Conservation (phyloP, 1,284 basidiomycete genomes). For the Pyrrhoderma noxium region DNA sequence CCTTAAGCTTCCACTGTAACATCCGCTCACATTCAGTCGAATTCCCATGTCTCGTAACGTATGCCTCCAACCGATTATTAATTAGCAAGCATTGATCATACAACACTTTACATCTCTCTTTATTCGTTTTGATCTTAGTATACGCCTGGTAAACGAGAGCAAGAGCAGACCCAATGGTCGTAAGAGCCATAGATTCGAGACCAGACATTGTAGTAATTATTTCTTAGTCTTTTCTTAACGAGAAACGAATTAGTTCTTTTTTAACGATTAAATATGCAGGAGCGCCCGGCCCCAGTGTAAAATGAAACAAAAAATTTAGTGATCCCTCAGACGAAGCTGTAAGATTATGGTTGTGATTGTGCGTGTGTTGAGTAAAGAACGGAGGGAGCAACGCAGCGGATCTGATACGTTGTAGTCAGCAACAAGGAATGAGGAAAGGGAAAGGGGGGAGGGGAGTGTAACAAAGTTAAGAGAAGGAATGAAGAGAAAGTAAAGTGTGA, state of each 20-base stretch:
- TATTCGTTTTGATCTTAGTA: conserved; percentile 22
- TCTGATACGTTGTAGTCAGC: no score
- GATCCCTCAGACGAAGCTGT: no score
- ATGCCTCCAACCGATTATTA: conserved; percentile 20
- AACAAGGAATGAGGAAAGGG: background rate
- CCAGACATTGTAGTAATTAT: background rate
- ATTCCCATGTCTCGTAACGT: no score
- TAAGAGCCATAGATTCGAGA: conserved; percentile 19
- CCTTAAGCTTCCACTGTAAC: conserved; percentile 6
- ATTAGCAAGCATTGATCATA: conserved; percentile 22
- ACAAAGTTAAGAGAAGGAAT: background rate
- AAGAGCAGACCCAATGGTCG: conserved; percentile 19
- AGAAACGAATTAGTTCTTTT: no score
- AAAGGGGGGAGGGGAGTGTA: background rate
- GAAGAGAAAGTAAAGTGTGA: background rate
- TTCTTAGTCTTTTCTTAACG: background rate
- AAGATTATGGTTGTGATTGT: no score
- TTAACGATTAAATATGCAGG: no score
- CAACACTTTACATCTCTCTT: conserved; percentile 21
- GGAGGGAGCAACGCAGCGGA: no score
- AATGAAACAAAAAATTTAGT: no score
- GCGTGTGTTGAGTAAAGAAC: no score
- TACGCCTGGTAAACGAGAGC: conserved; percentile 22
- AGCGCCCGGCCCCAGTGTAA: background rate
- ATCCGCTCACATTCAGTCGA: conserved; percentile 7